These are phyloP conservation scores for Cicer arietinum DNA, from an alignment of 306 rosid species.

Conservation along the genomic window DNA sequence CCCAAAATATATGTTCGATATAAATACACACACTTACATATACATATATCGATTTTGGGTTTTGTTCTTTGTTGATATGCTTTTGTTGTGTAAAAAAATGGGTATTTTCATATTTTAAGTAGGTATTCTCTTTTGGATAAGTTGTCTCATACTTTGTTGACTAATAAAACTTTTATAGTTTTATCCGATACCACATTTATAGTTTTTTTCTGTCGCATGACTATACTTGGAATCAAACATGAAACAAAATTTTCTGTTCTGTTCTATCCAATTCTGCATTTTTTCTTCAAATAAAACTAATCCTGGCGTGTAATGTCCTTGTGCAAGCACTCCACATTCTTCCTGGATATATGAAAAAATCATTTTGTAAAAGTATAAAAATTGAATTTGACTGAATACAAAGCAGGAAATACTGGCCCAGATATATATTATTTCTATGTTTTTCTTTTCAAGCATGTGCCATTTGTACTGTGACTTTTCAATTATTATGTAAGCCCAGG, in stretches of 20 bases:
- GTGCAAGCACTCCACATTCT: conserved; percentile 12
- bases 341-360: background rate
- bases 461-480: background rate
- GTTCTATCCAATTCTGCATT: background rate
- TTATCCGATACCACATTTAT: background rate
- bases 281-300: background rate
- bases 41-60: too few species aligned
- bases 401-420: conserved; percentile 4
- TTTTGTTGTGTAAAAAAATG: too few species aligned
- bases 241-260: background rate
- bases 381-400: conserved; percentile 3
- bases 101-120: background rate
- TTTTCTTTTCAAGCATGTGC: background rate
- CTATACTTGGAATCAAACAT: background rate
- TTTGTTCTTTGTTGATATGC: too few species aligned
- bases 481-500: conserved; percentile 19
- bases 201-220: background rate
- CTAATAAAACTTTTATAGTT: background rate
- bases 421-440: background rate
- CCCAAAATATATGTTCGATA: too few species aligned
- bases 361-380: background rate
- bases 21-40: too few species aligned
- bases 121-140: background rate
- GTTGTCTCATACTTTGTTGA: background rate
- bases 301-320: background rate